Conservation (phyloP, 1,284 basidiomycete genomes). For the Leccinum huronense region DNA sequence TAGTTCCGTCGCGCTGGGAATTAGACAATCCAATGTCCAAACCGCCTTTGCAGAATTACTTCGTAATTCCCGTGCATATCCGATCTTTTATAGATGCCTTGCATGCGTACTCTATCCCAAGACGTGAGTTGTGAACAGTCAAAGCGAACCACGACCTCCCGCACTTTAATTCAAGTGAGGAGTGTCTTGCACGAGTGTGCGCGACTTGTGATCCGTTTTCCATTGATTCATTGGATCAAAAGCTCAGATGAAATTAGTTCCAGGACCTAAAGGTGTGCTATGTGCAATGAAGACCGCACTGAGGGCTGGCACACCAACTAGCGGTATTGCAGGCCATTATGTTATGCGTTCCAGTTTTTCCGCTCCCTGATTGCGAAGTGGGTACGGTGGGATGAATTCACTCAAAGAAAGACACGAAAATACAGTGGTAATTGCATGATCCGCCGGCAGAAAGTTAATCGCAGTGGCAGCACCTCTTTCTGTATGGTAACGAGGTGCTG, state of each 20-base stretch:
- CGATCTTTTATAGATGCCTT: background rate
- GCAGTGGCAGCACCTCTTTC: background rate
- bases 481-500: background rate
- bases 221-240: constrained; percentile 40
- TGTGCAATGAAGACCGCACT: background rate
- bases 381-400: background rate
- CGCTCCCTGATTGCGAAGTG: background rate
- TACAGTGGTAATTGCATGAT: background rate
- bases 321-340: background rate
- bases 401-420: background rate
- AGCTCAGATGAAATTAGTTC: background rate
- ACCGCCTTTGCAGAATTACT: background rate
- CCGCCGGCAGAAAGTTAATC: background rate
- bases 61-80: background rate
- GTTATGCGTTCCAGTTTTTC: background rate
- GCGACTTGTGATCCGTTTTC: constrained; percentile 52
- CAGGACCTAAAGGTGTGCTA: background rate
- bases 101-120: background rate
- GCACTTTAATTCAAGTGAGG: constrained; percentile 41
- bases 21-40: constrained; percentile 16
- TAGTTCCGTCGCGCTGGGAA: background rate
- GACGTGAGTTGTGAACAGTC: background rate
- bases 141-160: background rate
- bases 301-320: background rate
- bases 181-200: constrained; percentile 67